Percentiles rank a stretch among this genome's conserved stretches.
phyloP scores from a whole-genome alignment of 2,329 filamentous ascomycete species.

The Chaetomiaceae sp. region DNA sequence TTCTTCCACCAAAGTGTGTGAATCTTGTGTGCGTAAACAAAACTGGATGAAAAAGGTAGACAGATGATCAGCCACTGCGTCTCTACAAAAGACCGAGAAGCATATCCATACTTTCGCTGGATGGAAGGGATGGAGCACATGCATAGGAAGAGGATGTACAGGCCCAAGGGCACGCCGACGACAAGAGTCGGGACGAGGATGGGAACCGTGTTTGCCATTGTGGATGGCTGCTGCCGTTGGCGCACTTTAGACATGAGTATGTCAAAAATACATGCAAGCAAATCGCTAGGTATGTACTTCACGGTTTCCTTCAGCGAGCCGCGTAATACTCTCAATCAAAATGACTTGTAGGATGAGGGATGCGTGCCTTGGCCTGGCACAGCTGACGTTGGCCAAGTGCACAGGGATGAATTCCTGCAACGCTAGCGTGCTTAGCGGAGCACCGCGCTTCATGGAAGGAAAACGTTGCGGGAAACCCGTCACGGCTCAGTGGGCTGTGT shows the following conservation, averaged over 20 bases:
- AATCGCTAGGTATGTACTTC: not conserved
- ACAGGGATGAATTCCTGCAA: not conserved
- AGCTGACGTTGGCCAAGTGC: conserved; percentile 1
- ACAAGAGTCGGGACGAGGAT: conserved; percentile 47
- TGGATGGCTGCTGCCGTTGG: not conserved
- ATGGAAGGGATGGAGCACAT: conserved; percentile 64
- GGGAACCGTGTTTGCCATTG: conserved; percentile 15
- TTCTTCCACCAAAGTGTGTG: conserved; percentile 60
- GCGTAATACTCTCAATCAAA: no score
- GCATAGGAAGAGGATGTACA: conserved; percentile 65
- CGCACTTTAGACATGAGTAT: not conserved
- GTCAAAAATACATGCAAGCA: not conserved
- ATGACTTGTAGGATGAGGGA: not conserved
- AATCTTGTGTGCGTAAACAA: conserved; percentile 78
- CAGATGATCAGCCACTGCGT: not conserved
- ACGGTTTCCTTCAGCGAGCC: not conserved
- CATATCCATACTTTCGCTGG: conserved; percentile 68
- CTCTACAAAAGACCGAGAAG: no score
- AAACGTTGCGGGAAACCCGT: no score
- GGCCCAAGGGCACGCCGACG: conserved; percentile 54
- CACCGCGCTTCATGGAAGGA: no score
- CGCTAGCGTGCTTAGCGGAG: not conserved
- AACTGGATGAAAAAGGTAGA: conserved; percentile 43
- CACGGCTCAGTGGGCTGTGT: no score
- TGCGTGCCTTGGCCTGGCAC: not conserved